A percentile compares a stretch with the other conserved stretches of the same genome.
These are phyloP conservation scores for Fusarium kyushuense DNA, from an alignment of 2,329 filamentous ascomycete genomes.

Conservation along the genomic window DNA sequence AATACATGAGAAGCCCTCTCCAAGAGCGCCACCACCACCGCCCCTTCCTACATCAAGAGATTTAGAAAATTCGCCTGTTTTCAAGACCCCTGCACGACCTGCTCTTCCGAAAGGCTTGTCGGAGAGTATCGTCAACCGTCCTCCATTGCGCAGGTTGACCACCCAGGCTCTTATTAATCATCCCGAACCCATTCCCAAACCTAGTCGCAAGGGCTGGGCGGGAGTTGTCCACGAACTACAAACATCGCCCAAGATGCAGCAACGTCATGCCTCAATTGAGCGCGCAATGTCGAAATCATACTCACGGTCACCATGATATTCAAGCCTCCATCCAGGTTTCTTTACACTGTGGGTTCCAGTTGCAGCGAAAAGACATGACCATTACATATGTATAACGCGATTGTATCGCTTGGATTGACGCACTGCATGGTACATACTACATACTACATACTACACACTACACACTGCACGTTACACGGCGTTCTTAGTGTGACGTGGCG, in stretches of 20 bases:
- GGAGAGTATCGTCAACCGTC: slow-evolving; percentile 60
- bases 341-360: slow-evolving; percentile 37
- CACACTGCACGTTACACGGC: slow-evolving; percentile 37
- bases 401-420: neutral
- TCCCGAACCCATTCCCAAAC: slow-evolving; percentile 60
- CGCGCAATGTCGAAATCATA: slow-evolving; percentile 60
- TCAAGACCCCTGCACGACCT: slow-evolving; percentile 50
- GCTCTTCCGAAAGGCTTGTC: slow-evolving; percentile 57
- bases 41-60: slow-evolving; percentile 50
- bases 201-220: slow-evolving; percentile 66
- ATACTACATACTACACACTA: slow-evolving; percentile 28
- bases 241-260: slow-evolving; percentile 69
- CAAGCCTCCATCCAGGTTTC: slow-evolving; percentile 29
- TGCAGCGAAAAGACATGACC: slow-evolving; percentile 34
- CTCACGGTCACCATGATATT: slow-evolving; percentile 49
- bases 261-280: slow-evolving; percentile 73
- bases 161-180: slow-evolving; percentile 65
- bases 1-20: slow-evolving; percentile 51
- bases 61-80: slow-evolving; percentile 52
- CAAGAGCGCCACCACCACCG: slow-evolving; percentile 40
- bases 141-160: slow-evolving; percentile 65
- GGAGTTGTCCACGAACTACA: slow-evolving; percentile 73
- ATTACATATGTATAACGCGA: slow-evolving; percentile 7
- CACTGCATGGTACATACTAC: neutral
- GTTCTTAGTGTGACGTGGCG: slow-evolving; percentile 38